phyloP scores from a whole-genome alignment of 768 basidiomycete genomes.

The Termitomyces sp. region DNA sequence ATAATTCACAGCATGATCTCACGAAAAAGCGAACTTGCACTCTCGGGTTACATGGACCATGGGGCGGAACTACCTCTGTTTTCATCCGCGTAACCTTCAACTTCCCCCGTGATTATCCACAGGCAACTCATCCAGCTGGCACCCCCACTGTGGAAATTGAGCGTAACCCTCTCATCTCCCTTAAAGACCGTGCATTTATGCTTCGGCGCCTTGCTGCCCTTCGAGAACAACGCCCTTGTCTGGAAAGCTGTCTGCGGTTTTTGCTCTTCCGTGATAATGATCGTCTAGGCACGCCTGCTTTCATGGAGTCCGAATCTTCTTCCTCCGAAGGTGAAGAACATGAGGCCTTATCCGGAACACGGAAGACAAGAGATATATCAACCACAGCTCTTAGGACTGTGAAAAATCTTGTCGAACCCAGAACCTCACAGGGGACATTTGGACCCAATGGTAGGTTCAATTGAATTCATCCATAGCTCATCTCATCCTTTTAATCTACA shows the following conservation, averaged over 20 bases:
- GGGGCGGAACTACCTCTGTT: constrained; percentile 81
- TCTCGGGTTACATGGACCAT: constrained; percentile 82
- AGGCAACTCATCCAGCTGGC: constrained; percentile 52
- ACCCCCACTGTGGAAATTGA: constrained; percentile 80
- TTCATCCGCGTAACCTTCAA: constrained; percentile 87
- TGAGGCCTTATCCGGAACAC: constrained; percentile 17
- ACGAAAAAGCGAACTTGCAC: constrained; percentile 76
- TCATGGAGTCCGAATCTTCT: constrained; percentile 55
- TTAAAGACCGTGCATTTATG: constrained; percentile 73
- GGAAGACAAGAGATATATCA: constrained; percentile 44
- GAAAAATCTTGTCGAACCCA: constrained; percentile 79
- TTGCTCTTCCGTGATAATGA: constrained; percentile 70
- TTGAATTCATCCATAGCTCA: neutral
- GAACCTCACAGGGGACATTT: constrained; percentile 85
- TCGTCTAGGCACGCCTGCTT: constrained; percentile 31
- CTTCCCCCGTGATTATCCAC: constrained; percentile 82
- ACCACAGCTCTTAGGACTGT: constrained; percentile 53
- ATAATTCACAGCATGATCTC: constrained; percentile 48
- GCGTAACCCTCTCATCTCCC: constrained; percentile 72
- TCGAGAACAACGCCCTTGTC: constrained; percentile 73
- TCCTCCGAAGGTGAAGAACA: constrained; percentile 45
- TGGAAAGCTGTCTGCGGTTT: constrained; percentile 81
- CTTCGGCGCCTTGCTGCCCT: constrained; percentile 71
- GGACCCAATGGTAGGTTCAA: constrained; percentile 70
- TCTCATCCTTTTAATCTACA: constrained; percentile 22